Conservation (phyloP, 1,284 basidiomycete genomes). For the Sutorius eximius region DNA sequence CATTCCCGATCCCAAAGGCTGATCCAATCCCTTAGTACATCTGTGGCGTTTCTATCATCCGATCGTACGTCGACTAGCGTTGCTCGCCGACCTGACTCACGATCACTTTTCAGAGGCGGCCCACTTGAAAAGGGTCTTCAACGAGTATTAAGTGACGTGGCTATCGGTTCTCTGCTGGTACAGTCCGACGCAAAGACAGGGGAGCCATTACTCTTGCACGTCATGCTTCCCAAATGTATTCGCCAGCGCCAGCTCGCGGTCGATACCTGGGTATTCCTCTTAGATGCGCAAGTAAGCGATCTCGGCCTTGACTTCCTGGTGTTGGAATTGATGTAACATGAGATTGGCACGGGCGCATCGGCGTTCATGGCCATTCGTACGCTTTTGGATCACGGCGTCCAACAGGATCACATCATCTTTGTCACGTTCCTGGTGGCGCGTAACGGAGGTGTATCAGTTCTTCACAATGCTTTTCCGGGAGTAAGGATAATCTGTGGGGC, state of each 20-base stretch:
- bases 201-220: constrained; percentile 86
- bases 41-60: constrained; percentile 82
- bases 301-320: not conserved
- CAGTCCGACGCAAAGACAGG: constrained; percentile 85
- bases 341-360: constrained; percentile 94
- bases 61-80: constrained; percentile 56
- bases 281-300: constrained; percentile 78
- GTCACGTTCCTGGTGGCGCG: constrained; percentile 87
- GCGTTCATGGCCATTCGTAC: constrained; percentile 97
- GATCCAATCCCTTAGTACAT: constrained; percentile 42
- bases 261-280: constrained; percentile 82
- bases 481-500: constrained; percentile 83
- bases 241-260: constrained; percentile 63
- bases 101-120: constrained; percentile 61
- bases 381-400: constrained; percentile 92
- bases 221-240: constrained; percentile 74
- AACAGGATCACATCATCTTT: constrained; percentile 81
- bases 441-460: constrained; percentile 74
- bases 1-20: not conserved
- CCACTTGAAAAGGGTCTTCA: constrained; percentile 90
- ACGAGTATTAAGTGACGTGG: constrained; percentile 84
- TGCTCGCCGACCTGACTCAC: constrained; percentile 9
- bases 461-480: constrained; percentile 80
- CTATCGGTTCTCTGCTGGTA: constrained; percentile 87
- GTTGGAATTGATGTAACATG: not conserved